These are phyloP conservation scores for Tolypocladium endophyticum DNA, from an alignment of 2,329 filamentous ascomycete species.

Conservation along the genomic window DNA sequence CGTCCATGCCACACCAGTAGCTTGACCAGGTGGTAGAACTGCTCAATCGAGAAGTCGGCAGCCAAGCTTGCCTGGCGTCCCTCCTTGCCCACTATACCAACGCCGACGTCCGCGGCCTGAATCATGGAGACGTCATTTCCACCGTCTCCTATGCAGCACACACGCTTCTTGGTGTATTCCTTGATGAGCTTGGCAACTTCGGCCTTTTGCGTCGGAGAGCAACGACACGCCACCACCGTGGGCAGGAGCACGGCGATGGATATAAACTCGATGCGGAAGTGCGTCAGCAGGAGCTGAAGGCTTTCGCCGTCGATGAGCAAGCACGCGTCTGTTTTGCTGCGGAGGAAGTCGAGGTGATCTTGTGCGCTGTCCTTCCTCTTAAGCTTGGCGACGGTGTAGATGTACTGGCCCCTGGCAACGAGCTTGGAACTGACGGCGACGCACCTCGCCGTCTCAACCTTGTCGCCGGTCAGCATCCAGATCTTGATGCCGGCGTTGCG, in stretches of 20 bases:
- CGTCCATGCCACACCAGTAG: conserved; percentile 97
- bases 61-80: conserved; percentile 89
- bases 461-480: conserved; percentile 99
- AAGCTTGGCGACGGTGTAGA: conserved; percentile 83
- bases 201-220: conserved; percentile 93
- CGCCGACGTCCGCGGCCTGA: conserved; percentile 92
- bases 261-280: conserved; percentile 80
- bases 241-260: conserved; percentile 78
- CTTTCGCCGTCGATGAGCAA: conserved; percentile 93
- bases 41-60: conserved; percentile 91
- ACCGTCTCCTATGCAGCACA: conserved; percentile 95
- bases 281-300: conserved; percentile 67
- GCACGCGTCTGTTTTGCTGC: conserved; percentile 77
- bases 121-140: conserved; percentile 99
- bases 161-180: conserved; percentile 82
- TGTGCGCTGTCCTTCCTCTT: conserved; percentile 76
- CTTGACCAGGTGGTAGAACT: conserved; percentile 92
- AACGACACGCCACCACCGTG: conserved; percentile 90
- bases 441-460: conserved; percentile 93
- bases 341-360: conserved; percentile 79
- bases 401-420: conserved; percentile 86
- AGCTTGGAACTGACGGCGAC: conserved; percentile 93
- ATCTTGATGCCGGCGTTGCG: conserved; percentile 98
- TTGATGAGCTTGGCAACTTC: conserved; percentile 88
- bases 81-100: conserved; percentile 97